Base-by-base conservation (phyloP, 208 protist genomes). In the Trichomonas tenax region DNA sequence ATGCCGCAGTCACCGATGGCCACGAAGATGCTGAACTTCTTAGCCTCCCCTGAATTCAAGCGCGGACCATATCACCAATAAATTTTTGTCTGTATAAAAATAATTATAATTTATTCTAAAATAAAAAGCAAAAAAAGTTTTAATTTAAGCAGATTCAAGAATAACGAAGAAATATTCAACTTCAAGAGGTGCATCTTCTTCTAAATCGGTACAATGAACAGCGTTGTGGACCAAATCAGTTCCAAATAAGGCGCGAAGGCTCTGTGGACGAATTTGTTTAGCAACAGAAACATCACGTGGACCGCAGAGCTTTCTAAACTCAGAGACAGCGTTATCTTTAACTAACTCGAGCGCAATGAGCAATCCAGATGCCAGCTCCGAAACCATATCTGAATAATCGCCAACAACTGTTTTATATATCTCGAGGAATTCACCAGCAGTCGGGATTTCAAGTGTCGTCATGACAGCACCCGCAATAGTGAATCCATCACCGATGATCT, bases 131-230 rank as follows among this genome's bases (percentile, higher is more conserved):
- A 72, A 72, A 58, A 58, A 72, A 72, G 26, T n/a, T 72, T n/a
- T 31, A 72, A 72, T 72, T 72, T 72, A 72, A n/a, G 11, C 58
- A 72, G 58, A n/a, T n/a, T 93, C 86, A 93, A 93, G 86, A 34
- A 93, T 17, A 41, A 44, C 45, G 34, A 93, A 93, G 86, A 93
- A 93, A 93, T 93, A 93, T 51, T 93, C 86, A 48, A 44, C 45
- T 93, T 93, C 86, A 48, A 93, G 44, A 34, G 41, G n/a, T 44
- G 86, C 86, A 93, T 93, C 86, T 93, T 93, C 86, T 93, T 48
- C n/a, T 34, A 93, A 40, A 93, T 93, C 86, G 3, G 86, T 93
- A 93, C 86, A 93, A 51, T 93, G 86, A n/a, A 93, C 44, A 51
- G 86, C 86, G 46, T 93, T 93, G 8, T 81, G 63, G 72, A 96